Percentiles rank a stretch among this genome's conserved stretches.
Conservation (phyloP, 176 grass and related monocot genomes). For the Typha latifolia region DNA sequence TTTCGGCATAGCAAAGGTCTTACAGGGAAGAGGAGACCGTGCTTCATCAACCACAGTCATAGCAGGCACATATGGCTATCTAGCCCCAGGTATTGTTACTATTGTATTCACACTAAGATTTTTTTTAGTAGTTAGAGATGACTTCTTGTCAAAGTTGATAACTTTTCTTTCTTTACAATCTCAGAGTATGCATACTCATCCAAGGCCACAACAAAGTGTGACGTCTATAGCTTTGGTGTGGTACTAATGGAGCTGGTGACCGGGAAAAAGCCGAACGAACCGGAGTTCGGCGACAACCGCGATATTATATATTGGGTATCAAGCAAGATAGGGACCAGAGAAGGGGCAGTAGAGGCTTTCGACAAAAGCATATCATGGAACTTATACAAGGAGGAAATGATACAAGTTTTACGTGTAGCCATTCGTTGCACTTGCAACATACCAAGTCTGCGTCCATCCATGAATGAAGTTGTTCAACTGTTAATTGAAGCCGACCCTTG, state of each 20-base stretch:
- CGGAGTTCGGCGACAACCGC: conserved; percentile 69
- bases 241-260: conserved; percentile 74
- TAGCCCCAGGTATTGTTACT: conserved; percentile 53
- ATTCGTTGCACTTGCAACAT: conserved; percentile 75
- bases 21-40: conserved; percentile 34
- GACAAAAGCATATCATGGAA: conserved; percentile 63
- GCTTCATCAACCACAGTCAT: conserved; percentile 61
- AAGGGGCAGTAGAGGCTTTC: conserved; percentile 36
- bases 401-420: conserved; percentile 59
- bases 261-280: conserved; percentile 89
- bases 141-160: neutral
- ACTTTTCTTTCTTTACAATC: neutral
- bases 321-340: conserved; percentile 48
- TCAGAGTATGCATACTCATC: conserved; percentile 90
- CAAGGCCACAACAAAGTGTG: conserved; percentile 71
- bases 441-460: conserved; percentile 51
- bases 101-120: neutral
- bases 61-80: conserved; percentile 80
- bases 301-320: conserved; percentile 88
- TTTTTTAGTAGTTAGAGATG: neutral
- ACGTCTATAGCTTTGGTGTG: conserved; percentile 51
- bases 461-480: conserved; percentile 94
- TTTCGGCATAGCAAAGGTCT: conserved; percentile 83
- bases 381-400: conserved; percentile 74
- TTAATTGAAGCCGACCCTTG: conserved; percentile 47